These are phyloP conservation scores for Rhizopogon roseolus DNA, from an alignment of 768 basidiomycete genomes.

Conservation along the genomic window DNA sequence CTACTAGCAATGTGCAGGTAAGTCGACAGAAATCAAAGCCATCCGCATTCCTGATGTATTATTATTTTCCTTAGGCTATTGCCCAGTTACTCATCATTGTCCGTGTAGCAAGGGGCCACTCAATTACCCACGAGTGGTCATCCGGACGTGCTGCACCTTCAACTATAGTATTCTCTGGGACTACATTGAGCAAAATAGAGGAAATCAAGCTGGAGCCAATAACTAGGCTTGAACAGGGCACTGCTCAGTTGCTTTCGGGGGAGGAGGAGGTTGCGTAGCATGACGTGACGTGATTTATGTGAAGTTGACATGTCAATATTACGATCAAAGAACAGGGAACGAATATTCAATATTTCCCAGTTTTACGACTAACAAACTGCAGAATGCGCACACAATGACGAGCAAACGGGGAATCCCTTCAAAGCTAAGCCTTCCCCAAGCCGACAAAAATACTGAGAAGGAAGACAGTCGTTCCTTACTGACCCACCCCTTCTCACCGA, in stretches of 20 bases:
- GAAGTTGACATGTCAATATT: background rate
- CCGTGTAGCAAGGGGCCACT: conserved; percentile 28
- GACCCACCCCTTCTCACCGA: no score
- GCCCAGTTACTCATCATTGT: conserved; percentile 31
- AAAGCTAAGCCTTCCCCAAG: no score
- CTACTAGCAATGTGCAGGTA: background rate
- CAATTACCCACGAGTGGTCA: conserved; percentile 6
- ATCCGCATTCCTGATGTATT: background rate
- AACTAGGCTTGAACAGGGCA: background rate
- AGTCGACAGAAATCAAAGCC: background rate
- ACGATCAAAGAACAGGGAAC: no score
- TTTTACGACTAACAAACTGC: no score
- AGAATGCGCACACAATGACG: no score
- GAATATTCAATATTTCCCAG: no score
- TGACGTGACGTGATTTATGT: background rate
- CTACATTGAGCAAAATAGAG: conserved; percentile 1
- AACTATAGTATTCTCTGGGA: background rate
- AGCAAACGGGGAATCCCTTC: no score
- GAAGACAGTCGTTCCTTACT: no score
- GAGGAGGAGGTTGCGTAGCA: background rate
- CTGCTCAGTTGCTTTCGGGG: background rate
- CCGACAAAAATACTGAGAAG: no score
- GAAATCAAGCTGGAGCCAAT: background rate
- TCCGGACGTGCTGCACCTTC: background rate
- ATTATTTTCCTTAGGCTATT: conserved; percentile 23